phyloP scores from a whole-genome alignment of 129 eudicot genomes.

The Tagetes erecta region DNA sequence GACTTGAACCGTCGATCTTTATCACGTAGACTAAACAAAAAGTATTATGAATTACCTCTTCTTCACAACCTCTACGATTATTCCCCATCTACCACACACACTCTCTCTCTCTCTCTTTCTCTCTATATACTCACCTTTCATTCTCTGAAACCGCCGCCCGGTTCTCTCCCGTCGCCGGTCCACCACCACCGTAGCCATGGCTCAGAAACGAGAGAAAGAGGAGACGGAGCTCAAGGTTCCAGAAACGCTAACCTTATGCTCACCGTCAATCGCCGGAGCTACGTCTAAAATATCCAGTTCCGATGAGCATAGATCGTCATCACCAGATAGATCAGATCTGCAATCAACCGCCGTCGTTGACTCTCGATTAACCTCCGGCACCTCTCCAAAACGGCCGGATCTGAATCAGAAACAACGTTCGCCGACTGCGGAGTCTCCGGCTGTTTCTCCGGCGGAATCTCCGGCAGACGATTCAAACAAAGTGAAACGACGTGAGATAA shows the following conservation, averaged over 20 bases:
- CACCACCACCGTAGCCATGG: slow-evolving; percentile 39
- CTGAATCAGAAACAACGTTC: slow-evolving; percentile 11
- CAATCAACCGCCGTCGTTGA: slow-evolving; percentile 31
- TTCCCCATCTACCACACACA: background rate
- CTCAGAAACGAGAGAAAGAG: slow-evolving; percentile 78
- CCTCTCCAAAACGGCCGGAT: slow-evolving; percentile 36
- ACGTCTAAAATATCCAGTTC: slow-evolving; percentile 35
- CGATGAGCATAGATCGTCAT: slow-evolving; percentile 35
- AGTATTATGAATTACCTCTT: background rate
- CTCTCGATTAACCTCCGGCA: slow-evolving; percentile 36
- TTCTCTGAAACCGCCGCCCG: slow-evolving; percentile 30
- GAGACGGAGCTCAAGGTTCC: slow-evolving; percentile 87
- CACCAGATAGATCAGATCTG: slow-evolving; percentile 50
- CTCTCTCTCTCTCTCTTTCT: slow-evolving; percentile 29
- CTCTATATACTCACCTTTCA: slow-evolving; percentile 10
- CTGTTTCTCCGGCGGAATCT: background rate
- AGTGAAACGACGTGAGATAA: slow-evolving; percentile 47
- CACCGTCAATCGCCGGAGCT: slow-evolving; percentile 40
- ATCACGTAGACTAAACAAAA: no score
- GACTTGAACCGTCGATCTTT: no score
- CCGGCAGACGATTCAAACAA: slow-evolving; percentile 11
- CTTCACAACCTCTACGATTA: slow-evolving; percentile 9
- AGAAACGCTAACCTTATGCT: slow-evolving; percentile 46
- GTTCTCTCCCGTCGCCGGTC: slow-evolving; percentile 17
- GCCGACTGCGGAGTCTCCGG: slow-evolving; percentile 1